Base-by-base conservation (phyloP, 1,139 yeast species). In the Sugiyamaella grinbergsii region DNA sequence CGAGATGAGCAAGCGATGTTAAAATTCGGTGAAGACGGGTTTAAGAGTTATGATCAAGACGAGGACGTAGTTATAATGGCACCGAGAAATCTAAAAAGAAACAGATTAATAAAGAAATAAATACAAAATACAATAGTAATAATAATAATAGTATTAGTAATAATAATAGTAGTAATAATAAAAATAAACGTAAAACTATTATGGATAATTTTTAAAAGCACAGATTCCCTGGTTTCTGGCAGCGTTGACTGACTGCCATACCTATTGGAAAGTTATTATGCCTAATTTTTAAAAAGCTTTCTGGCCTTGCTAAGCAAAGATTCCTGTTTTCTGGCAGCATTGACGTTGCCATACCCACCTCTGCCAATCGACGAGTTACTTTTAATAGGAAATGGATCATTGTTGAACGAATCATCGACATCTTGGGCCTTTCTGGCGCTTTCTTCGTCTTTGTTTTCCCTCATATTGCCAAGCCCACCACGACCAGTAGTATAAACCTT, bases 381-480 rank as follows among this genome's bases (percentile, higher is more conserved):
- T 8, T 54, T 46, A 4, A 65, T 64, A n/a, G 67, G 59, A 31
- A 49, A 49, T 11, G 54, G 49, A n/a, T 52, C 50, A 40, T 38
- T 47, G 10, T 26, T 41, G 26, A 49, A 48, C 11, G 34, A 59
- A 10, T 71, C 78, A 48, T 82, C 90, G 2, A 84, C 90, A 60
- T 84, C 93, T 66, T 85, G 93, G 13, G 85, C 76, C 58, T 74
- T 77, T 54, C 93, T 73, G 3, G 89, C 77, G 47, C 80, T 63
- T 50, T 76, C 75, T 1, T 86, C 81, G 63, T 84, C 83, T 41
- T 75, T 76, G 66, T 85, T 85, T 70, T 51, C 57, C 76, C 82
- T 72, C 88, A 85, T 85, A 63, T 85, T 85, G 4, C 94, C 94
- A 45, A 80, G 83, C 1, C 94, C 94, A 7, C 94, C 94, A 59